Evolutionary conservation across 1,284 basidiomycete genomes (phyloP).

Genomic region (Trichosporon faecale): DNA sequence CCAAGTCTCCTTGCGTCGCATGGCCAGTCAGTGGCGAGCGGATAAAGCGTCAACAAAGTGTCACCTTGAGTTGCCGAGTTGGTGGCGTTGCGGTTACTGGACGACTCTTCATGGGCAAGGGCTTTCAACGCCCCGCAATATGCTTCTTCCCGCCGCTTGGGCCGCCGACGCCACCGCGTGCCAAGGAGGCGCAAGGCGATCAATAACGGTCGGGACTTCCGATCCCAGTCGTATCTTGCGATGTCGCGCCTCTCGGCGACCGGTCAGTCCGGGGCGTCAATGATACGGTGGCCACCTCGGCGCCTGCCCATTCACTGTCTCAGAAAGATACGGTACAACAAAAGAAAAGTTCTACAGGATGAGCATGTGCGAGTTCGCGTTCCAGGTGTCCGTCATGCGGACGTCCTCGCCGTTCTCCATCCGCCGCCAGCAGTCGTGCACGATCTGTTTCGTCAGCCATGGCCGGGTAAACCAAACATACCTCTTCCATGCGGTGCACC

Average conservation of each 20-base stretch:
- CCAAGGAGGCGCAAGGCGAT: background rate
- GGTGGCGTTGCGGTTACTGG: too few species aligned
- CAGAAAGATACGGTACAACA: background rate
- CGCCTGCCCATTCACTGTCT: too few species aligned
- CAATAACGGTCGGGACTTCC: background rate
- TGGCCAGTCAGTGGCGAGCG: too few species aligned
- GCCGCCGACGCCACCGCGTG: background rate
- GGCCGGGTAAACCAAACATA: background rate
- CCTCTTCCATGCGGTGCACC: slow-evolving; percentile 15
- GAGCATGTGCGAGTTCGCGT: slow-evolving; percentile 11
- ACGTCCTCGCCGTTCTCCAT: slow-evolving; percentile 14
- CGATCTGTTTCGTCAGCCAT: slow-evolving; percentile 15
- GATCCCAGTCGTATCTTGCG: background rate
- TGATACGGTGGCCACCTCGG: background rate
- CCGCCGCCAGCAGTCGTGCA: slow-evolving; percentile 21
- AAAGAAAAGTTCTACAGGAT: slow-evolving; percentile 18
- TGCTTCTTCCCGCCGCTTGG: background rate
- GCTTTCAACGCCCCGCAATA: too few species aligned
- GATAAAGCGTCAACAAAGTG: too few species aligned
- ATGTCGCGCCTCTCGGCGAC: background rate
- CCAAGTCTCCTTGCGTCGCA: background rate
- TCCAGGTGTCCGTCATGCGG: slow-evolving; percentile 19
- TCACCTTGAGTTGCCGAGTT: too few species aligned
- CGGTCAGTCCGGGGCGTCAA: background rate
- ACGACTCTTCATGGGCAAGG: too few species aligned